Conservation (phyloP, 352 stramenopile species). For the Phytophthora cryptogea region DNA sequence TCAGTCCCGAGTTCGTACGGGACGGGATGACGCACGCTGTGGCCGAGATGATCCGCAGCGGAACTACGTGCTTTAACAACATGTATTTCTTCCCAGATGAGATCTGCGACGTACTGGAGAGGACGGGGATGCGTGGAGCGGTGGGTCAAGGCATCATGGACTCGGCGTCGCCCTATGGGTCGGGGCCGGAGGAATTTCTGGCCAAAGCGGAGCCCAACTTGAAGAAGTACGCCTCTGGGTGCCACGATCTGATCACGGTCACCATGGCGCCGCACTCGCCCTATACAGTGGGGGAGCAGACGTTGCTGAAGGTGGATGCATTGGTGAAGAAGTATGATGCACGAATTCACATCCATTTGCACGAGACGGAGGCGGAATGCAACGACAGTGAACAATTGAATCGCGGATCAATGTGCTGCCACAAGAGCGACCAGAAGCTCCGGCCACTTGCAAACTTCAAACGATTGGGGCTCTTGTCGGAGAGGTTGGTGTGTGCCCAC, state of each 20-base stretch:
- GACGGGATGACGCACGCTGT: slow-evolving; percentile 69
- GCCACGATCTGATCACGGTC: slow-evolving; percentile 49
- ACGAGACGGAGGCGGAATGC: slow-evolving; percentile 81
- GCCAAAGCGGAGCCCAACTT: slow-evolving; percentile 60
- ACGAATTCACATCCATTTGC: slow-evolving; percentile 78
- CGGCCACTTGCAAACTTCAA: slow-evolving; percentile 77
- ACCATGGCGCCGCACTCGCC: slow-evolving; percentile 74
- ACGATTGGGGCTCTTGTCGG: slow-evolving; percentile 64
- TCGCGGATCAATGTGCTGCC: slow-evolving; percentile 64
- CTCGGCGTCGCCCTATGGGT: slow-evolving; percentile 62
- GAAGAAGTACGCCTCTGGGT: slow-evolving; percentile 44
- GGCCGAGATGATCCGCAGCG: slow-evolving; percentile 81
- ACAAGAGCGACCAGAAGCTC: slow-evolving; percentile 68
- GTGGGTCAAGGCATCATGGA: slow-evolving; percentile 67
- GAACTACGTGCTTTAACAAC: slow-evolving; percentile 89
- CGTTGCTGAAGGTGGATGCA: slow-evolving; percentile 41
- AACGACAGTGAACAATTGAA: slow-evolving; percentile 65
- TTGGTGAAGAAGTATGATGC: slow-evolving; percentile 50
- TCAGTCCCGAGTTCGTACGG: slow-evolving; percentile 66
- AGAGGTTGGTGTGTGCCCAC: slow-evolving; percentile 63
- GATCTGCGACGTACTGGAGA: slow-evolving; percentile 51
- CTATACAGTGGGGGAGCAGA: slow-evolving; percentile 78
- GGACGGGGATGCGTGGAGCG: slow-evolving; percentile 64
- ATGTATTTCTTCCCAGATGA: slow-evolving; percentile 87
- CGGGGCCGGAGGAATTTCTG: slow-evolving; percentile 63